Base-by-base conservation (phyloP, 2,329 filamentous ascomycete genomes). In the Incumbomyces lentus region DNA sequence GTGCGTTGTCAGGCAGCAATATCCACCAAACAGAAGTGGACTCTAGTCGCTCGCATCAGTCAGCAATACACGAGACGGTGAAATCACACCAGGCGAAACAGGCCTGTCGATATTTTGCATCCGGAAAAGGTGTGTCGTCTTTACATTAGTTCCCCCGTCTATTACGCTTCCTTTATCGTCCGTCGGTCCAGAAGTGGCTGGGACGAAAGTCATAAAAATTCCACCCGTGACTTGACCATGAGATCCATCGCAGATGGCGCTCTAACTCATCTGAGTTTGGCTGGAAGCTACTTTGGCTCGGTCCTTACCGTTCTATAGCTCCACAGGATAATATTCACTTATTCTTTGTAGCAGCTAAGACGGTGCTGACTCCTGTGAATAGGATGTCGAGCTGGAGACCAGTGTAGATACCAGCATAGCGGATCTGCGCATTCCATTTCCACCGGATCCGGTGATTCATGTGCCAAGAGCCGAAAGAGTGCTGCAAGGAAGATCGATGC, bases 321-420 rank as follows among this genome's bases (percentile, higher is more conserved):
- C 22, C 22, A 26, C 22, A 8, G 22, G n/a, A n/a, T n/a, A n/a
- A n/a, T n/a, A n/a, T n/a, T n/a, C n/a, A 26, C 22, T 26, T 26
- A 26, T 26, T 17, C 22, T 22, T 18, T 19, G 40, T 36, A 18
- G 19, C 14, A 14, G 33, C 11, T 50, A 49, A 49, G 40, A 13
- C 29, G 17, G 34, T 26, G 37, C 22, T 47, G n/a, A 41, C 47
- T 39, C 38, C 19, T 18, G 16, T 46, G 35, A 34, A 19, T 34
- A 45, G 71, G 75, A 49, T 78, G 75, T 61, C 66, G 73, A 56
- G 66, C 70, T 50, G 74, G 74, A 45, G 63, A 67, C 52, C 58
- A 65, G 42, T 78, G 75, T 55, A 68, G 66, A 29, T 78, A 68
- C 59, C 57, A 67, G 52, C 74, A 77, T 56, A 44, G 50, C 22